Base-by-base conservation (phyloP, 2,329 filamentous ascomycete genomes). In the Xylariaceae sp. region DNA sequence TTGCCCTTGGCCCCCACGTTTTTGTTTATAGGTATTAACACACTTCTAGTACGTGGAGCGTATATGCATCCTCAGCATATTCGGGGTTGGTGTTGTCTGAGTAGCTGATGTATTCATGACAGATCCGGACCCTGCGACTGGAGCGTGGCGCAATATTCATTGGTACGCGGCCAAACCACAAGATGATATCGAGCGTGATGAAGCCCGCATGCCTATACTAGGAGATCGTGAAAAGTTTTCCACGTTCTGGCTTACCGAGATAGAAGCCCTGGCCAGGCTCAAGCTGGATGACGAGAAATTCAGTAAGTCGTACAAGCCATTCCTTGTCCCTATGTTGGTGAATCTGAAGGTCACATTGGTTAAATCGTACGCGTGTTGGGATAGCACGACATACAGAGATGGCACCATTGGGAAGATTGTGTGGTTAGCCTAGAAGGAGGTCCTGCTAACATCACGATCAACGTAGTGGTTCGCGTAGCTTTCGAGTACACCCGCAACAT, bases 101-200 rank as follows among this genome's bases (percentile, higher is more conserved):
- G 24, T 55, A 41, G 39, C 60, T 62, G 50, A 60, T 56, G 43
- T 31, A 49, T 50, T 26, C 33, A 43, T 50, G 45, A 41, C 40
- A 70, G 68, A 71, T 56, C 69, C 69, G n/a, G 68, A 71, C 34
- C 69, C 69, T 39, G 67, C 65, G n/a, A 70, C 67, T 16, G 66
- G 66, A 12, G 69, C 69, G 39, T 65, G 63, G 63, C 58, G 63
- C 9, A 65, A 66, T 47, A 66, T 67, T 31, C 61, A 67, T 48
- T 65, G 63, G 63, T 67, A 59, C 58, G 69, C 68, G 28, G 69
- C 68, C 21, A 62, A 67, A 45, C 67, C 69, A 34, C 44, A 53
- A 40, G 60, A 54, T 31, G 53, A 54, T 24, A 58, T 56, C 39
- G 52, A 56, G 44, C 68, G 69, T 37, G 60, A 70, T 58, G 66